These are phyloP conservation scores for Vitis hybrid DNA, from an alignment of 177 flowering plant species.

Conservation along the genomic window DNA sequence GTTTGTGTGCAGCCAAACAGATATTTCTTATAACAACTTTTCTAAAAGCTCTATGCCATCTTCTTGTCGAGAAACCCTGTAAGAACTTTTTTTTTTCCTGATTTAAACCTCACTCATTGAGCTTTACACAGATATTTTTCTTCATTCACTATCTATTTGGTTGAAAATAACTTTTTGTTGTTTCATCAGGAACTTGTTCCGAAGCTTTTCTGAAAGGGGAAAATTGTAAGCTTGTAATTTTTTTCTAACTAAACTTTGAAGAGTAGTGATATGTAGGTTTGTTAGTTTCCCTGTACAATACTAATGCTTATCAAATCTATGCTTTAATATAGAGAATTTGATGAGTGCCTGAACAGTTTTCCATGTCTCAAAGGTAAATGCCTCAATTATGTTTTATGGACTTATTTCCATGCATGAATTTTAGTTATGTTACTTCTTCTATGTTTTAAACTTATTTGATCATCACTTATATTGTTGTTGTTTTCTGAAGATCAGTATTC, in stretches of 20 bases:
- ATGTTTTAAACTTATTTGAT: too few species aligned
- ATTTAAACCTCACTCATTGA: background rate
- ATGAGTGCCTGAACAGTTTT: too few species aligned
- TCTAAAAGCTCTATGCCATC: conserved; percentile 13
- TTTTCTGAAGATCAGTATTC: too few species aligned
- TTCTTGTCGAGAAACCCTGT: conserved; percentile 15
- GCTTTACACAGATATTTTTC: too few species aligned
- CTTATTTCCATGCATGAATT: too few species aligned
- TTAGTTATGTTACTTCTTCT: too few species aligned
- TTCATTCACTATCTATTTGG: too few species aligned
- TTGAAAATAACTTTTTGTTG: background rate
- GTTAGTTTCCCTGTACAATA: too few species aligned
- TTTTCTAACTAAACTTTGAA: background rate
- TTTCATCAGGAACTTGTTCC: conserved; percentile 30
- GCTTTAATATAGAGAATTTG: too few species aligned
- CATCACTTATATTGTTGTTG: too few species aligned
- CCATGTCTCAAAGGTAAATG: too few species aligned
- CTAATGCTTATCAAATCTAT: background rate
- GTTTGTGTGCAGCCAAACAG: conserved; percentile 5
- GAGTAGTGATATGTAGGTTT: background rate
- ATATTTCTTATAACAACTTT: conserved; percentile 29
- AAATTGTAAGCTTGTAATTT: conserved; percentile 21
- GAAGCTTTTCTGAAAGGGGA: conserved; percentile 22
- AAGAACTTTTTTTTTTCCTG: conserved; percentile 3
- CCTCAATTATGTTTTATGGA: too few species aligned